Evolutionary conservation across 495 filamentous ascomycete genomes (phyloP).

Genomic region (Lasiosphaeria hispida): DNA sequence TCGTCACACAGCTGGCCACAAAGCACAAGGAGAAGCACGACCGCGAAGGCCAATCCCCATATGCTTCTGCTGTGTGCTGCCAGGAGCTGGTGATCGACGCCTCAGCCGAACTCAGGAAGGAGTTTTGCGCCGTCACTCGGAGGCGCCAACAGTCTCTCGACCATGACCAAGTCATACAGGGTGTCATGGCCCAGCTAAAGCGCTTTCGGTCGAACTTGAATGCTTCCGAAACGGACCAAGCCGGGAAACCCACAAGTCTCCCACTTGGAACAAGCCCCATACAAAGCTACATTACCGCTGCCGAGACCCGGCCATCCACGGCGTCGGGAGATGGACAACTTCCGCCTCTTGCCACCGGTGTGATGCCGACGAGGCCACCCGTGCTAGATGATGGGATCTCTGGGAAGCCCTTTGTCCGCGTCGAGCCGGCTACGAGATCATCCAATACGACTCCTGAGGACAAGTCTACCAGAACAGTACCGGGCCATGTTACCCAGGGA

Average conservation of each 20-base stretch:
- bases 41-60: slow-evolving; percentile 30
- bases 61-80: slow-evolving; percentile 36
- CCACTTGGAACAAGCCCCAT: slow-evolving; percentile 20
- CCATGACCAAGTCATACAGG: slow-evolving; percentile 40
- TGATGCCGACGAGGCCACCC: slow-evolving; percentile 28
- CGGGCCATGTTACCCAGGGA: slow-evolving; percentile 7
- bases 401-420: slow-evolving; percentile 46
- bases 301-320: slow-evolving; percentile 6
- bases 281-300: slow-evolving; percentile 3
- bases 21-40: slow-evolving; percentile 35
- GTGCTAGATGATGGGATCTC: slow-evolving; percentile 44
- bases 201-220: slow-evolving; percentile 15
- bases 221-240: background rate
- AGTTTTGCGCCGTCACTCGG: slow-evolving; percentile 46
- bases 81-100: slow-evolving; percentile 41
- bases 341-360: background rate
- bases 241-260: slow-evolving; percentile 5
- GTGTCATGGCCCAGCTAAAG: slow-evolving; percentile 41
- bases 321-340: slow-evolving; percentile 15
- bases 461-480: slow-evolving; percentile 1
- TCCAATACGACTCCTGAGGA: slow-evolving; percentile 23
- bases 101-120: slow-evolving; percentile 39
- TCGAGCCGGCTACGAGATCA: slow-evolving; percentile 23
- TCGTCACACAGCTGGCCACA: slow-evolving; percentile 43
- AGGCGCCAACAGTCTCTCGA: slow-evolving; percentile 35